Evolutionary conservation across 225 moss, liverwort and hornwort genomes (phyloP).

Genomic region (Climacium dendroides): DNA sequence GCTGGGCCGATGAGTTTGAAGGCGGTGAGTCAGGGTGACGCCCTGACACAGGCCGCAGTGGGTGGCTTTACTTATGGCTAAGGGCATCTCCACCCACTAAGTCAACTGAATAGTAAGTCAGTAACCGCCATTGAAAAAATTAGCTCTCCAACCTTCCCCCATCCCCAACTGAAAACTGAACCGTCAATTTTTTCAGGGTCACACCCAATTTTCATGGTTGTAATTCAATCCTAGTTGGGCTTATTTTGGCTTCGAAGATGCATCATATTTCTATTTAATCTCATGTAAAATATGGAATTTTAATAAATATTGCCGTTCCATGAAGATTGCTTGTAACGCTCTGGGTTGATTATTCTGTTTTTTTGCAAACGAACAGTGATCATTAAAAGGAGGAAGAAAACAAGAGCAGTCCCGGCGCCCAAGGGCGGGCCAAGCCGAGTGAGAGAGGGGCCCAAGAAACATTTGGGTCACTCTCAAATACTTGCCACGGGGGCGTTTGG

Average conservation of each 20-base stretch:
- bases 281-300: too few species aligned
- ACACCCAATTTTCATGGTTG: background rate
- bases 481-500: background rate
- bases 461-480: background rate
- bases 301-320: too few species aligned
- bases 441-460: too few species aligned
- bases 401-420: background rate
- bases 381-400: background rate
- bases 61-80: background rate
- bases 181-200: background rate
- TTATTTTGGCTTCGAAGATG: background rate
- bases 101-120: background rate
- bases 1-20: background rate
- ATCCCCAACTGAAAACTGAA: background rate
- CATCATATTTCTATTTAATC: background rate
- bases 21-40: background rate
- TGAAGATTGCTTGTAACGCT: background rate
- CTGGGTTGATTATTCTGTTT: background rate
- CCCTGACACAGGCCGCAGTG: background rate
- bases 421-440: background rate
- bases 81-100: background rate
- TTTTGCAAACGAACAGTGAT: background rate
- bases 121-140: background rate
- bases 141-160: background rate
- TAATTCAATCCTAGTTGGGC: background rate